Conservation (phyloP, 2,329 filamentous ascomycete species). For the Tolypocladium paradoxum region DNA sequence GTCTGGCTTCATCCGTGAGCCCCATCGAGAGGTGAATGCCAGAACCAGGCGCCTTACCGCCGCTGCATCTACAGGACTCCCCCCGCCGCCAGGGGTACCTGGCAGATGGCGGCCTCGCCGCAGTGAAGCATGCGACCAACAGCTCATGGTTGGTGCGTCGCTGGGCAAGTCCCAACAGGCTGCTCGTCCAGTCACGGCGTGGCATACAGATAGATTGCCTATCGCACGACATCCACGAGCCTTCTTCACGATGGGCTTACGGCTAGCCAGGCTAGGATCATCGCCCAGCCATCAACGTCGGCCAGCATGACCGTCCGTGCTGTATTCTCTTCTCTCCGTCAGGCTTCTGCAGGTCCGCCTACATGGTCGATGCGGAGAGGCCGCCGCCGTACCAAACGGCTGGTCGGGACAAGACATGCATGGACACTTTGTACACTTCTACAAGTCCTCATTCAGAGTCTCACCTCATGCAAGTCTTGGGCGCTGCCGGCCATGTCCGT, state of each 20-base stretch:
- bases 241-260: background rate
- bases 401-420: background rate
- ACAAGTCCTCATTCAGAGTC: background rate
- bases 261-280: background rate
- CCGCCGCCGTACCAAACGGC: background rate
- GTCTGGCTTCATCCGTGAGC: no score
- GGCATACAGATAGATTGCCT: background rate
- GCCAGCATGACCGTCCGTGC: background rate
- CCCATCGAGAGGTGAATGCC: no score
- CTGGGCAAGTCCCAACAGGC: background rate
- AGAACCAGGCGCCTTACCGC: background rate
- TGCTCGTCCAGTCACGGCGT: background rate
- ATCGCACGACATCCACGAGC: background rate
- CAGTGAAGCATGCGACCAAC: background rate
- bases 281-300: background rate
- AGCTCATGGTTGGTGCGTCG: background rate
- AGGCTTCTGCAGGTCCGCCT: background rate
- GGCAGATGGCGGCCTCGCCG: background rate
- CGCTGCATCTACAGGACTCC: background rate
- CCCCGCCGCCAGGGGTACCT: no score
- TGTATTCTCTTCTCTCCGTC: background rate
- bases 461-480: background rate
- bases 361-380: background rate
- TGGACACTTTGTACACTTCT: background rate
- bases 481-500: background rate